Base-by-base conservation (phyloP, 805 yeast genomes). In the Tetrapisispora fleetii region DNA sequence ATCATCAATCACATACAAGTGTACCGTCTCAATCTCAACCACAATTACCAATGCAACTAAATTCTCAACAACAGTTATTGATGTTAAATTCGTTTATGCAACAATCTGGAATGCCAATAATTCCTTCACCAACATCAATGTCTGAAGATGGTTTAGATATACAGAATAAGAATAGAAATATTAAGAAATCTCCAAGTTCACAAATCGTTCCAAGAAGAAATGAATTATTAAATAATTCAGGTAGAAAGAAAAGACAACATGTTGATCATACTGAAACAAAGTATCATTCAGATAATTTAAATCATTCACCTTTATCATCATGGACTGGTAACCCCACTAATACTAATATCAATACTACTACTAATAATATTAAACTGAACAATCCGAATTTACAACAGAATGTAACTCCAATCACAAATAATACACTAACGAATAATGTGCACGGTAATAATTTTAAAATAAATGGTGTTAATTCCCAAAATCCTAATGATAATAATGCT, bases 81-180 rank as follows among this genome's bases (percentile, higher is more conserved):
- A 40, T 36, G 45, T 27, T 46, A 27, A 40, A 46, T 21, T 36
- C 45, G 8, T 40, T 46, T 10, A 36, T 46, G 27, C 48, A 40
- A 36, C 43, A 40, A 40, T 33, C 43, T 16, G 33, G 24, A 21
- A 40, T 40, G 44, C 48, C 32, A 24, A 59, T 59, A 32, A 70
- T 81, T 39, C 68, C 77, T n/a, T 79, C 84, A 0, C 84, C 85
- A 33, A 75, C 80, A 38, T 78, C 83, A 2, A 68, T 79, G 53
- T 83, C 79, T 54, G 83, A 79, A 48, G 79, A 79, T 18, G 72
- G 76, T 5, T 75, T 81, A 0, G 83, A 79, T 48, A 71, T 77
- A 8, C 72, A 51, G n/a, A 45, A 49, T 16, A 39, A 39, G 16
- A 39, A 39, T 33, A 45, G 28, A 38, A 22, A 11, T 16, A 32